Evolutionary conservation across 106 monocot species (phyloP), one percentile per base, ranked within the genome.

Genomic region (Narthecium ossifragum): DNA sequence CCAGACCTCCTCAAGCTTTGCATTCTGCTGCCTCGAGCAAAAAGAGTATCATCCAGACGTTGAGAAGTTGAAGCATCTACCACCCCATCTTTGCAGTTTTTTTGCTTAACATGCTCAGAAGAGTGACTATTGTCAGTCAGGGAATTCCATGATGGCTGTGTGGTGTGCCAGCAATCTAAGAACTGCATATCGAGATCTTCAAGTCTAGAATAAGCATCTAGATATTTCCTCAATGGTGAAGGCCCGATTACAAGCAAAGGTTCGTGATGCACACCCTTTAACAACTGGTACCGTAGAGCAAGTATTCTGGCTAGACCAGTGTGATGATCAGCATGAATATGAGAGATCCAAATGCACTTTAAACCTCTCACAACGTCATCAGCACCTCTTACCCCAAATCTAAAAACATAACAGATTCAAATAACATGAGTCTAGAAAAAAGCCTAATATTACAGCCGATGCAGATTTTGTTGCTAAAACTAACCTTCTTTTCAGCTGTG

Each of bases 261-360:
- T 7, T 87, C 71, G 57, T 91, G 88, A 38, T 73, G 71, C 31
- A 75, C 43, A 27, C 70, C 81, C 62, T 68, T 79, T 17, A 91
- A 51, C 53, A 98, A 63, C 17, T 81, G 63, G 51, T 62, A 76
- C 30, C 96, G 75, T 17, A 87, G 52, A 4, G 96, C 83, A 15
- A 96, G 75, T 72, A 93, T 68, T 75, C 89, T 74, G 26, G 76
- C 80, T 22, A 98, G 57, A 55, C 96, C 96, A 39, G 88, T 80
- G 45, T 98, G 96, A 66, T 98, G 96, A 81, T 98, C 96, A 26
- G 96, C 90, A 56, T 98, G 96, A 55, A 98, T 98, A 49, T 98
- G 91, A 52, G 96, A 98, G 59, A 91, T 85, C 96, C 96, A 98
- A 40, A 98, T 90, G 40, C 67, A 73, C 53, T 52, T 84, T 34